phyloP scores from a whole-genome alignment of 2,329 filamentous ascomycete genomes.

The Bertia moriformis region DNA sequence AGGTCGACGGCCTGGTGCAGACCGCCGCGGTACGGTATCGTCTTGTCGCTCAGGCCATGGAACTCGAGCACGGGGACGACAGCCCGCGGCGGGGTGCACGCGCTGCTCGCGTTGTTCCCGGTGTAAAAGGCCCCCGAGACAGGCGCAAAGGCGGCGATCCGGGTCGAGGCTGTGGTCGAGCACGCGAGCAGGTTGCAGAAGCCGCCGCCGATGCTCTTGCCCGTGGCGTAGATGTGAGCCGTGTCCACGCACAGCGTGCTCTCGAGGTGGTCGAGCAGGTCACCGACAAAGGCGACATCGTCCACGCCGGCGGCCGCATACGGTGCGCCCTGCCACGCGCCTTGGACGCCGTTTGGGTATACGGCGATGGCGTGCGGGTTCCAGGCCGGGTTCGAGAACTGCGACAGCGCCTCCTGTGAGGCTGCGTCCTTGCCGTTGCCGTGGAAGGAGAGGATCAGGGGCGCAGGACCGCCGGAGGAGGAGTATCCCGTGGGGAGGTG shows the following conservation, averaged over 20 bases:
- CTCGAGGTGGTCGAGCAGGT: constrained; percentile 22
- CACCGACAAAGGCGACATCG: constrained; percentile 26
- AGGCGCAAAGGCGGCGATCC: constrained; percentile 32
- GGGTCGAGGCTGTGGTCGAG: constrained; percentile 19
- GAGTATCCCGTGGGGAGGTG: no score
- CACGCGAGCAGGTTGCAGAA: constrained; percentile 31
- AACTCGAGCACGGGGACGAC: constrained; percentile 24
- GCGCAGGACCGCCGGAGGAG: constrained; percentile 14
- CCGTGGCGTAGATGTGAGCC: constrained; percentile 25
- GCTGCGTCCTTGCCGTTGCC: constrained; percentile 20
- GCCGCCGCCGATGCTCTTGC: constrained; percentile 39
- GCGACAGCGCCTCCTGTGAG: constrained; percentile 23
- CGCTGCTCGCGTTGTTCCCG: constrained; percentile 8
- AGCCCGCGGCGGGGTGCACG: constrained; percentile 12
- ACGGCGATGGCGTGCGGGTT: constrained; percentile 26
- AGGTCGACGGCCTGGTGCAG: constrained; percentile 6
- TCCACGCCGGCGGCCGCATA: constrained; percentile 16
- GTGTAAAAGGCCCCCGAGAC: constrained; percentile 29
- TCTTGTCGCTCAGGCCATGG: constrained; percentile 23
- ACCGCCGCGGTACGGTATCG: constrained; percentile 22
- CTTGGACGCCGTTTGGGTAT: constrained; percentile 24
- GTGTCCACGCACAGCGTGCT: constrained; percentile 26
- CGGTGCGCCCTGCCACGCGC: constrained; percentile 26
- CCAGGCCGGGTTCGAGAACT: constrained; percentile 25
- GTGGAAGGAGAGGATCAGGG: constrained; percentile 31